These are phyloP conservation scores for Salicornia ramosissima DNA, from an alignment of 148 eudicot species.

Conservation along the genomic window DNA sequence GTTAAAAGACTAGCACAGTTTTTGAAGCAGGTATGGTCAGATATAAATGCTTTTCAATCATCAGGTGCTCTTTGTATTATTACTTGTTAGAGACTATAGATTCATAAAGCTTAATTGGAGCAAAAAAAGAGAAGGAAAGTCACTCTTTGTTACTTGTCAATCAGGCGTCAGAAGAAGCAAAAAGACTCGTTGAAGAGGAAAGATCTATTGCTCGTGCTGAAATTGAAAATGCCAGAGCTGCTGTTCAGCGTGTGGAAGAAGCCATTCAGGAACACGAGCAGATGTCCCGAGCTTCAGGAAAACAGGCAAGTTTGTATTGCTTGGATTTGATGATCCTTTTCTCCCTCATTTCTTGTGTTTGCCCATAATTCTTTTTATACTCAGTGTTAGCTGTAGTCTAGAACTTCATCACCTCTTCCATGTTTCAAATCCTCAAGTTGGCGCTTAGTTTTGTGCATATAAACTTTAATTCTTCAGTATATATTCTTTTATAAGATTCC, in stretches of 20 bases:
- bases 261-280: conserved; percentile 92
- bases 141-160: conserved; percentile 4
- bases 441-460: neutral
- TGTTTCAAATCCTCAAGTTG: neutral
- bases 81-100: neutral
- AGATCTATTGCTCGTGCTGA: conserved; percentile 88
- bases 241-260: conserved; percentile 96
- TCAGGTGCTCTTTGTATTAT: neutral
- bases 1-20: conserved; percentile 87
- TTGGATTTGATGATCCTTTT: neutral
- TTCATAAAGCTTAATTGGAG: neutral
- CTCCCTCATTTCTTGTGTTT: neutral
- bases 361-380: neutral
- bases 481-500: no score
- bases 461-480: neutral
- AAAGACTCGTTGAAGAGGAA: conserved; percentile 95
- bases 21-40: conserved; percentile 70
- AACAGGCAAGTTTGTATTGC: conserved; percentile 51
- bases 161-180: conserved; percentile 98
- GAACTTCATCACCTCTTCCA: neutral
- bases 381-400: neutral
- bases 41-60: neutral
- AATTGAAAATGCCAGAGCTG: conserved; percentile 91
- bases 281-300: conserved; percentile 77
- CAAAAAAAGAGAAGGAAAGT: no score